Evolutionary conservation across 2,329 filamentous ascomycete genomes (phyloP).

Genomic region (Gaeumannomyces tritici): DNA sequence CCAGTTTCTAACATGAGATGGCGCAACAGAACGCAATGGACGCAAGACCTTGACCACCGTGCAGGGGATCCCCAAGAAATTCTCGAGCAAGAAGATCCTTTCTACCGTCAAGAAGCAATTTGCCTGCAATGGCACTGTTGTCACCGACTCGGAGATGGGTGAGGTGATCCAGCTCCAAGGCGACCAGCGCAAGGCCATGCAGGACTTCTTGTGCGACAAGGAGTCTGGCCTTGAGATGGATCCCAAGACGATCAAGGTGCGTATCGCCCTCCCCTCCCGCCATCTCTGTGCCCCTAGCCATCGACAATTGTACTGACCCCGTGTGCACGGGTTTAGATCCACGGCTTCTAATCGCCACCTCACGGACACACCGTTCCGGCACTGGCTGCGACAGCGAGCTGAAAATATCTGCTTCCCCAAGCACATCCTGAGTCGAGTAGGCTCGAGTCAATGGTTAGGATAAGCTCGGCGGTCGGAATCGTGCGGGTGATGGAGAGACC

Average conservation of each 20-base stretch:
- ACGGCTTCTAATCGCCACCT: slow-evolving; percentile 2
- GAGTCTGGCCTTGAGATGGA: slow-evolving; percentile 90
- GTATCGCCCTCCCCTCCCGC: neutral
- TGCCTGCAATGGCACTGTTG: slow-evolving; percentile 99
- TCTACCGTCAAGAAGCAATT: slow-evolving; percentile 99
- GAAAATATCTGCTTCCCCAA: neutral
- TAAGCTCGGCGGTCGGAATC: neutral
- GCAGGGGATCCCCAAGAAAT: slow-evolving; percentile 97
- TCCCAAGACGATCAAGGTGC: slow-evolving; percentile 91
- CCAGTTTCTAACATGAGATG: neutral
- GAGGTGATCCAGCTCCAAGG: slow-evolving; percentile 99
- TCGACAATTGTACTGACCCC: neutral
- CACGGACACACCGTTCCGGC: slow-evolving; percentile 11
- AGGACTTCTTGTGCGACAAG: slow-evolving; percentile 95
- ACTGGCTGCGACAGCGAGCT: neutral
- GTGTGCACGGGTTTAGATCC: neutral
- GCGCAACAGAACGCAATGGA: slow-evolving; percentile 87
- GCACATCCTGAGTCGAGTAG: neutral
- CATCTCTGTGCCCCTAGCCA: neutral
- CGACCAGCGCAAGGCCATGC: slow-evolving; percentile 97
- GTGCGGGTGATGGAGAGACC: neutral
- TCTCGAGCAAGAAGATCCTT: slow-evolving; percentile 99
- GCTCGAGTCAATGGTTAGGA: neutral
- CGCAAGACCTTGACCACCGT: slow-evolving; percentile 99
- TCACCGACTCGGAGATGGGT: slow-evolving; percentile 91